Conservation (phyloP, 345 rosid species). For the Hibiscus trionum region DNA sequence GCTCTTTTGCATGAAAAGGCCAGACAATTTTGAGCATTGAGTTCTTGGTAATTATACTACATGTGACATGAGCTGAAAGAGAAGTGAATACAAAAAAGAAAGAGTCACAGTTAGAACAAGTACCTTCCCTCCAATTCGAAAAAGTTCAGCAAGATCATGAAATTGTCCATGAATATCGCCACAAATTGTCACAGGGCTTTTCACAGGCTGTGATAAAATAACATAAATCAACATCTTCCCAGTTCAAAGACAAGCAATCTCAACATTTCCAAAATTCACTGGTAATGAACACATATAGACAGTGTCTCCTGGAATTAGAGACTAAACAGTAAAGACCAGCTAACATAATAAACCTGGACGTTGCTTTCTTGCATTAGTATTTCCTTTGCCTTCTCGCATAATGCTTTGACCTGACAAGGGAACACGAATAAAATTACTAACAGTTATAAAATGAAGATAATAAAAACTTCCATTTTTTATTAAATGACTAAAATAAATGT, state of each 20-base stretch:
- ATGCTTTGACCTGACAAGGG: constrained; percentile 52
- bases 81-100: neutral
- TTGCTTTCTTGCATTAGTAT: constrained; percentile 94
- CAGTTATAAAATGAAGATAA: too few relatives aligned
- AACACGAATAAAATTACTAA: neutral
- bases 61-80: neutral
- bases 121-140: neutral
- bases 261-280: neutral
- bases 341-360: constrained; percentile 60
- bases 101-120: neutral
- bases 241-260: neutral
- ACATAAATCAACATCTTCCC: neutral
- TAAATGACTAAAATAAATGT: neutral
- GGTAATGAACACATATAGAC: neutral
- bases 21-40: neutral
- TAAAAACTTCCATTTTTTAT: neutral
- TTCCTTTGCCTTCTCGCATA: constrained; percentile 97
- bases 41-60: neutral
- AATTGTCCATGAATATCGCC: constrained; percentile 99
- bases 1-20: neutral
- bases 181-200: constrained; percentile 95
- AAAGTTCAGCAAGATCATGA: constrained; percentile 95
- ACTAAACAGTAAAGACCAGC: neutral
- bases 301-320: neutral
- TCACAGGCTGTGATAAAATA: constrained; percentile 61